These are phyloP conservation scores for Sutorius eximius DNA, from an alignment of 1,284 basidiomycete genomes.

Conservation along the genomic window DNA sequence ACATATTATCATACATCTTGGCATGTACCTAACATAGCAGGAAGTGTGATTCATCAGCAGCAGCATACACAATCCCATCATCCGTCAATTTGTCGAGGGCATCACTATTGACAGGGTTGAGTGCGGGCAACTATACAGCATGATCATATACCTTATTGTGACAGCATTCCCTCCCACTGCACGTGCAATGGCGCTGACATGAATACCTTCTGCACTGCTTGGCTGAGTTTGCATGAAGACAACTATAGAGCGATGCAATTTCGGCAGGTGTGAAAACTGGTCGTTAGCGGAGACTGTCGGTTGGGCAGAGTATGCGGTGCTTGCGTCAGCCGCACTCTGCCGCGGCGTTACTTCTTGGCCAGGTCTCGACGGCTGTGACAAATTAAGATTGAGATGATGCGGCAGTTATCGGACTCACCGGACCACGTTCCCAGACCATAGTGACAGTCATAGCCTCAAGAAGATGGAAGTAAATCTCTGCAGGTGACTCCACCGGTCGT, in stretches of 20 bases:
- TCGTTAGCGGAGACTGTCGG: conserved; percentile 32
- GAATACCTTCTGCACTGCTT: conserved; percentile 54
- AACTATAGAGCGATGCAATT: conserved; percentile 66
- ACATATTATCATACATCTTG: neutral
- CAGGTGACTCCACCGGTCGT: conserved; percentile 64
- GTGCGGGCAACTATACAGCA: neutral
- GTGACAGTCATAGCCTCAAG: conserved; percentile 52
- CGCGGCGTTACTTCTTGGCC: conserved; percentile 22
- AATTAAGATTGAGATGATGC: conserved; percentile 3
- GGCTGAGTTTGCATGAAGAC: conserved; percentile 52
- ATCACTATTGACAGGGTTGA: conserved; percentile 40
- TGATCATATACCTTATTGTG: conserved; percentile 48
- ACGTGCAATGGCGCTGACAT: conserved; percentile 60
- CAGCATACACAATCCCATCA: conserved; percentile 67
- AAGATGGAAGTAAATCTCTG: conserved; percentile 85
- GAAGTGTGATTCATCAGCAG: conserved; percentile 66
- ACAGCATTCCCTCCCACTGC: conserved; percentile 44
- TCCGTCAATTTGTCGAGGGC: conserved; percentile 70
- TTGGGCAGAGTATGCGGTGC: conserved; percentile 34
- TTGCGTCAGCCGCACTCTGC: conserved; percentile 12
- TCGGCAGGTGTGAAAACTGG: conserved; percentile 57
- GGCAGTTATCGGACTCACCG: conserved; percentile 32
- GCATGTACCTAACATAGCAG: conserved; percentile 21
- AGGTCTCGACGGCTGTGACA: conserved; percentile 28
- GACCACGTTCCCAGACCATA: conserved; percentile 49